phyloP scores from a whole-genome alignment of 2,329 filamentous ascomycete species.

The Aureobasidium sp. region DNA sequence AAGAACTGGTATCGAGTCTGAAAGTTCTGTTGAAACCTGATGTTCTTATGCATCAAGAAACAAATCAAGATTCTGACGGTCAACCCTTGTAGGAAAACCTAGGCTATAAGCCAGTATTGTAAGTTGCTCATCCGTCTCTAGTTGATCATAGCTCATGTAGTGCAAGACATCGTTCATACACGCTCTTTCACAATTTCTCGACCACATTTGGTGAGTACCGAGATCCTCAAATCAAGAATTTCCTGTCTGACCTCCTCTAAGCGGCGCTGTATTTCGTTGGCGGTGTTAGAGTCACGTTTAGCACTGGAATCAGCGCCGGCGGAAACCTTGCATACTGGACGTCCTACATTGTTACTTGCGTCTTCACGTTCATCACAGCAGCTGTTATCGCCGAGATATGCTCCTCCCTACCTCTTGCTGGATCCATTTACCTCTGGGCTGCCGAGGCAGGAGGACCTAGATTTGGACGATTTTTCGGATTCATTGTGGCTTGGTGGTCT shows the following conservation, averaged over 20 bases:
- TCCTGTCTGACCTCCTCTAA: conserved; percentile 42
- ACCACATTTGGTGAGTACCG: neutral
- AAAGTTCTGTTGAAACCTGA: neutral
- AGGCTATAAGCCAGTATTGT: conserved; percentile 10
- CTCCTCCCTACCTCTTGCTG: conserved; percentile 52
- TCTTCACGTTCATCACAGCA: conserved; percentile 56
- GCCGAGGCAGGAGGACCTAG: conserved; percentile 50
- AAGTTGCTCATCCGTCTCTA: neutral
- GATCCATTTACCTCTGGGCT: conserved; percentile 56
- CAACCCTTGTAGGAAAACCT: neutral
- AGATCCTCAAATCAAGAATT: conserved; percentile 37
- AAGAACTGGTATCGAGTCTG: neutral
- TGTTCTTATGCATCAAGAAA: neutral
- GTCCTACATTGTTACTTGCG: conserved; percentile 52
- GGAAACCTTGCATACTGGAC: conserved; percentile 56
- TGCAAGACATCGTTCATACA: conserved; percentile 10
- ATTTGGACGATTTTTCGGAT: conserved; percentile 50
- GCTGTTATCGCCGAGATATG: conserved; percentile 56
- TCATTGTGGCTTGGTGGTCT: conserved; percentile 59
- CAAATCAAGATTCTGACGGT: neutral
- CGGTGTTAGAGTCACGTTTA: conserved; percentile 53
- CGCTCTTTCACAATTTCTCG: conserved; percentile 5
- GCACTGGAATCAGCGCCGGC: conserved; percentile 54
- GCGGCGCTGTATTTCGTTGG: conserved; percentile 57
- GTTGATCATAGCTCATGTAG: neutral